These are phyloP conservation scores for Colletotrichum musae DNA, from an alignment of 2,329 filamentous ascomycete genomes.

Conservation along the genomic window DNA sequence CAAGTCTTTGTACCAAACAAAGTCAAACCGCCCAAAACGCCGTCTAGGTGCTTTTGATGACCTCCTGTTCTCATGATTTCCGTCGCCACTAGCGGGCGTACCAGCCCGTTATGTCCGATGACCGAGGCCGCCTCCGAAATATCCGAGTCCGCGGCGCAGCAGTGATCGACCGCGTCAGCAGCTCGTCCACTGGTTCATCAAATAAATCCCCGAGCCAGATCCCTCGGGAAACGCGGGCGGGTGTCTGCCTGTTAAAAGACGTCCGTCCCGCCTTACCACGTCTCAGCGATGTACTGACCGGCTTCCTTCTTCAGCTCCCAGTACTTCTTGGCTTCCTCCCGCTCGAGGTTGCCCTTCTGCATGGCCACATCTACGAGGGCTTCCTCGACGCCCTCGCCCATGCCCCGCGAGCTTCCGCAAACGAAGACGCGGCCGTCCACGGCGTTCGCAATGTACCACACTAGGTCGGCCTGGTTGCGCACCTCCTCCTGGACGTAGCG, in stretches of 20 bases:
- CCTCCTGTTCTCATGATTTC: not conserved
- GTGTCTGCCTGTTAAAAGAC: slow-evolving; percentile 6
- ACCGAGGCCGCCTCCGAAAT: slow-evolving; percentile 23
- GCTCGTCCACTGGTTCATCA: not conserved
- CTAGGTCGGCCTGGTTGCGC: slow-evolving; percentile 89
- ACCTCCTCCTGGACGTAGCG: slow-evolving; percentile 98
- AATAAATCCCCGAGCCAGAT: slow-evolving; percentile 19
- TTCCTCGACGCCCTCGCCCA: slow-evolving; percentile 96
- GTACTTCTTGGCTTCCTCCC: slow-evolving; percentile 86
- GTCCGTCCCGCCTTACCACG: slow-evolving; percentile 63
- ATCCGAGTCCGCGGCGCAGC: slow-evolving; percentile 31
- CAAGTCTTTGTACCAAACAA: slow-evolving; percentile 15
- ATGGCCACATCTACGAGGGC: slow-evolving; percentile 92
- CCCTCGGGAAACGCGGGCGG: slow-evolving; percentile 6
- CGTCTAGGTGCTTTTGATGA: slow-evolving; percentile 21
- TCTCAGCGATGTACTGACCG: slow-evolving; percentile 95
- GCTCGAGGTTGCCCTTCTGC: slow-evolving; percentile 89
- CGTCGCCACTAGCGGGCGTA: slow-evolving; percentile 10
- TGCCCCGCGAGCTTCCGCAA: slow-evolving; percentile 93
- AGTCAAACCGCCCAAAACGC: slow-evolving; percentile 29
- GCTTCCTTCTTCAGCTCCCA: slow-evolving; percentile 93
- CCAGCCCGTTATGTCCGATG: slow-evolving; percentile 32
- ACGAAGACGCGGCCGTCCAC: slow-evolving; percentile 98
- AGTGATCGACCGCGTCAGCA: slow-evolving; percentile 29
- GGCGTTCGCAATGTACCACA: slow-evolving; percentile 97